Percentiles rank a stretch among this genome's conserved stretches.
These are phyloP conservation scores for Jackrogersella multiformis DNA, from an alignment of 495 filamentous ascomycete species.

Conservation along the genomic window DNA sequence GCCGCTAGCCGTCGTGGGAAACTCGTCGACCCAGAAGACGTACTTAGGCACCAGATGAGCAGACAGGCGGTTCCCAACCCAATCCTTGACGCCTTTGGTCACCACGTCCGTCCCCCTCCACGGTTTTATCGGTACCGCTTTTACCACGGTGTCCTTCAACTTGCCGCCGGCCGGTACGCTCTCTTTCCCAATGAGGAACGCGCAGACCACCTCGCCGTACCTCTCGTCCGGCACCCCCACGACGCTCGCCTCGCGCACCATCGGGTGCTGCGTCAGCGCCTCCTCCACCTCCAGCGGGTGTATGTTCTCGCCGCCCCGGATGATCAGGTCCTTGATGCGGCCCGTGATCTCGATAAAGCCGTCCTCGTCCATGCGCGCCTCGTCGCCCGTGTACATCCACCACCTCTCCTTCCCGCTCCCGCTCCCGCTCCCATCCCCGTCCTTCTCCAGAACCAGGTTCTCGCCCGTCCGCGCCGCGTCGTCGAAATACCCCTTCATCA, in stretches of 20 bases:
- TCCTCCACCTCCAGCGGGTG: slow-evolving; percentile 95
- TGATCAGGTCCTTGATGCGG: slow-evolving; percentile 89
- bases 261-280: slow-evolving; percentile 77
- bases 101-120: slow-evolving; percentile 41
- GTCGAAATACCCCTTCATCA: slow-evolving; percentile 92
- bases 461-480: slow-evolving; percentile 74
- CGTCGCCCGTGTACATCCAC: slow-evolving; percentile 81
- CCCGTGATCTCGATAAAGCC: slow-evolving; percentile 72
- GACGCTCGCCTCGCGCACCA: slow-evolving; percentile 76
- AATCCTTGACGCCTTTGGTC: slow-evolving; percentile 67
- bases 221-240: slow-evolving; percentile 84
- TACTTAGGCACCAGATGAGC: slow-evolving; percentile 87
- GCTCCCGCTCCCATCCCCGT: background rate
- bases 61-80: slow-evolving; percentile 77
- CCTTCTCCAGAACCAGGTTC: slow-evolving; percentile 68
- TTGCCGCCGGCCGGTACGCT: too few species aligned
- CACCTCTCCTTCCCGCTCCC: slow-evolving; percentile 49
- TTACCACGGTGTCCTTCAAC: too few species aligned
- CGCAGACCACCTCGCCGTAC: slow-evolving; percentile 88
- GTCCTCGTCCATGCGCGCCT: slow-evolving; percentile 82
- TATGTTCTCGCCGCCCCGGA: slow-evolving; percentile 94
- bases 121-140: slow-evolving; percentile 38
- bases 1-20: slow-evolving; percentile 94
- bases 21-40: slow-evolving; percentile 83
- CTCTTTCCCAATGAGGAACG: slow-evolving; percentile 72